Base-by-base conservation (phyloP, 2,329 filamentous ascomycete species). In the Penicillium palitans region DNA sequence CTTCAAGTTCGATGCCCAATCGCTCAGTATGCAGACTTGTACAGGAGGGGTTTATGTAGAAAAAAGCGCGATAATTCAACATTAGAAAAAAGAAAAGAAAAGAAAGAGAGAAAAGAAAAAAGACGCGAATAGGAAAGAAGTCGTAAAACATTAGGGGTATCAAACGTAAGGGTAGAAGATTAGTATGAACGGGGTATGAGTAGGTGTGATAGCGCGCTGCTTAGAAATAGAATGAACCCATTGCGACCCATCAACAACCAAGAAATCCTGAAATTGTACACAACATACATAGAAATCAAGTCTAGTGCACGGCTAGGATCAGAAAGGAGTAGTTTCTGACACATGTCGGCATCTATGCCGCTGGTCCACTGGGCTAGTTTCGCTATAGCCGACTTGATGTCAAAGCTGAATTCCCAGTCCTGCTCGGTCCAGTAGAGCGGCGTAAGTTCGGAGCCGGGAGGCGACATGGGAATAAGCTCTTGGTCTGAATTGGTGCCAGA, bases 321-420 rank as follows among this genome's bases (percentile, higher is more conserved):
- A 8, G 46, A 19, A 2, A 27, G 4, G 8, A 55, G 10, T 5
- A 42, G 27, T 2, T 52, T 25, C 7, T 12, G 10, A 29, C 35
- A 51, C 53, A 21, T 44, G 17, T 48, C 29, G 42, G 40, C n/a
- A 29, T 44, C 27, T 9, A 19, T 25, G 6, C 21, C 13, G 9
- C 35, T 40, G 24, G 35, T 25, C 53, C 47, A 52, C 17, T 41
- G 29, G 15, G 45, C 15, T 13, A 59, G n/a, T n/a, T 48, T 51
- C 12, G 4, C 3, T 6, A 56, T 2, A 4, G 19, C 17, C 52
- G 33, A 41, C 7, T 31, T 12, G 27, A 57, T 2, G 9, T 52
- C 47, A n/a, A 57, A 40, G 9, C n/a, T 35, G 12, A 57, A 39
- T 4, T 47, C 40, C 17, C 21, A 48, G 6, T 54, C 47, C 37